Evolutionary conservation across 371 early-diverging fungal species (phyloP).

Genomic region (Saksenaea oblongispora): DNA sequence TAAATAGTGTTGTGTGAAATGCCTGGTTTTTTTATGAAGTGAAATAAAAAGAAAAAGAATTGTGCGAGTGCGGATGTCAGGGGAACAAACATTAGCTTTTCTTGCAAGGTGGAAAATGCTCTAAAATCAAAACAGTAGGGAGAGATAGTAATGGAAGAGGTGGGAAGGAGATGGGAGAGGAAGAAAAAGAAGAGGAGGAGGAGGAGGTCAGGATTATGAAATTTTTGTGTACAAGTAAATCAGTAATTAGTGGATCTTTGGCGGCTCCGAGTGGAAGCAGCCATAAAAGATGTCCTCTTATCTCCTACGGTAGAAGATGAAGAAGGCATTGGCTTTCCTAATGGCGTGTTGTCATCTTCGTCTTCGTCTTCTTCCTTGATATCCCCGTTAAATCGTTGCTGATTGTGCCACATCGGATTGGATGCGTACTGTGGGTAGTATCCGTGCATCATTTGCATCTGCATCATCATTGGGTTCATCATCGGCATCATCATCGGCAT

Average conservation of each 20-base stretch:
- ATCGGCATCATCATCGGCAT: neutral
- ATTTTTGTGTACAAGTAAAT: neutral
- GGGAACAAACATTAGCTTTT: too few relatives aligned
- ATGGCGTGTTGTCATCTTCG: constrained; percentile 38
- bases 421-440: constrained; percentile 35
- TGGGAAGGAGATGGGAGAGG: neutral
- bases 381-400: neutral
- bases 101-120: too few relatives aligned
- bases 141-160: too few relatives aligned
- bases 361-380: constrained; percentile 26
- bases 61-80: too few relatives aligned
- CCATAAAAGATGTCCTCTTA: neutral
- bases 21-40: too few relatives aligned
- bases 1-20: too few relatives aligned
- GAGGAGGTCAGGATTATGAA: neutral
- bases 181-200: neutral
- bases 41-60: too few relatives aligned
- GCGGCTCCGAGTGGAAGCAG: neutral
- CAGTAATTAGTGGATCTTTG: constrained; percentile 6
- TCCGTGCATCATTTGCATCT: neutral
- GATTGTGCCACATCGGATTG: constrained; percentile 23
- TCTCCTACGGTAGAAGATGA: neutral
- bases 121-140: too few relatives aligned
- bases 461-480: too few relatives aligned
- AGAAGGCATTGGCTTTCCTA: constrained; percentile 1